A percentile compares a stretch with the other conserved stretches of the same genome.
These are phyloP conservation scores for Avicennia marina DNA, from an alignment of 257 asterid genomes.

Conservation along the genomic window DNA sequence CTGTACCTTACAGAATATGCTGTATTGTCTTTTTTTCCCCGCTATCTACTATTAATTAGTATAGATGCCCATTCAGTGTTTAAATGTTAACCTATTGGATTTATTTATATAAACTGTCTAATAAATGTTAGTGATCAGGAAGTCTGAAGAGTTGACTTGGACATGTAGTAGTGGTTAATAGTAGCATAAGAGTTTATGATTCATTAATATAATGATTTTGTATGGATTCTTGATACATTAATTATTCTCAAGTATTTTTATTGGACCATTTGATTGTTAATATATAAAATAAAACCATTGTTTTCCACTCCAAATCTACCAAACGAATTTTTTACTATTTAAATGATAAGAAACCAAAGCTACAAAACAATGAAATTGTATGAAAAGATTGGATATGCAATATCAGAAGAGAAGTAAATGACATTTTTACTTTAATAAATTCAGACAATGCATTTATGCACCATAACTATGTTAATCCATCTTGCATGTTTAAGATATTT, in stretches of 20 bases:
- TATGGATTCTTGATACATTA: background rate
- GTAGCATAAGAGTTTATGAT: background rate
- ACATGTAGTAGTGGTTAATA: constrained; percentile 17
- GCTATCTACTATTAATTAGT: too few relatives aligned
- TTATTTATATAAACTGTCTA: constrained; percentile 6
- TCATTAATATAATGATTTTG: background rate
- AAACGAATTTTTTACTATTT: background rate
- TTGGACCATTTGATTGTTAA: constrained; percentile 1
- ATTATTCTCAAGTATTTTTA: background rate
- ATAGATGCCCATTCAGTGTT: constrained; percentile 23
- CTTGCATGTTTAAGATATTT: background rate
- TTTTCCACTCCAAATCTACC: constrained; percentile 5
- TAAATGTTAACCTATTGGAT: constrained; percentile 17
- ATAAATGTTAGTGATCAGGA: constrained; percentile 18
- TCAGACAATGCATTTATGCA: too few relatives aligned
- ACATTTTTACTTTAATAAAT: too few relatives aligned
- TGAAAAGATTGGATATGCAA: too few relatives aligned
- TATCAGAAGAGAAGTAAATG: too few relatives aligned
- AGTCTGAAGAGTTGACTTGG: constrained; percentile 34
- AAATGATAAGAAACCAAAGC: background rate
- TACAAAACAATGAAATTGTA: background rate
- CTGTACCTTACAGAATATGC: constrained; percentile 29
- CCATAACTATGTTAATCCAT: background rate
- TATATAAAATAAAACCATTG: background rate
- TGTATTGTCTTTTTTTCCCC: constrained; percentile 11